A percentile compares a stretch with the other conserved stretches of the same genome.
phyloP scores from a whole-genome alignment of 768 basidiomycete species.

The Suillus americanus region DNA sequence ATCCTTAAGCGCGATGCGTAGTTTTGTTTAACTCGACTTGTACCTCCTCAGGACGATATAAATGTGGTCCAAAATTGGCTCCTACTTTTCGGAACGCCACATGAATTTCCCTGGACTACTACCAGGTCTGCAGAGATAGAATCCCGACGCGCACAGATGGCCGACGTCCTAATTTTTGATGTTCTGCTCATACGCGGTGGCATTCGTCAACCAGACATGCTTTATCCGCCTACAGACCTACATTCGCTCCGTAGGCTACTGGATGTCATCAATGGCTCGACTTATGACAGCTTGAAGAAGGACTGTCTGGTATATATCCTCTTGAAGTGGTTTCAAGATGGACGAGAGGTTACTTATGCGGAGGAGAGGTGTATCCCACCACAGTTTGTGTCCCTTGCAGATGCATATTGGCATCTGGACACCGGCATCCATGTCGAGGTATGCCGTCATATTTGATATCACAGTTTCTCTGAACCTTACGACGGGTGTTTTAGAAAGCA shows the following conservation, averaged over 20 bases:
- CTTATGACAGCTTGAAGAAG: conserved; percentile 76
- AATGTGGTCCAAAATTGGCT: conserved; percentile 23
- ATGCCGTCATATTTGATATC: conserved; percentile 28
- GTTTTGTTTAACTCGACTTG: background rate
- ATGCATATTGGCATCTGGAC: conserved; percentile 86
- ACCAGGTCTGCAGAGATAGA: conserved; percentile 58
- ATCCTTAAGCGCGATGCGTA: conserved; percentile 4
- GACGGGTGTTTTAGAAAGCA: conserved; percentile 48
- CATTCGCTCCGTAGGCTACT: conserved; percentile 56
- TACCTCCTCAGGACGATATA: conserved; percentile 16
- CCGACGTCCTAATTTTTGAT: conserved; percentile 71
- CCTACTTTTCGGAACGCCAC: conserved; percentile 49
- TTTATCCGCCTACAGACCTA: conserved; percentile 69
- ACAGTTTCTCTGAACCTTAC: background rate
- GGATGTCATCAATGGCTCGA: conserved; percentile 55
- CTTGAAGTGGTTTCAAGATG: conserved; percentile 76
- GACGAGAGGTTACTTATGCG: conserved; percentile 45
- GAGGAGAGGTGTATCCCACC: conserved; percentile 66
- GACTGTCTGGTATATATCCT: conserved; percentile 81
- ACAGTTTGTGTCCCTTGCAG: conserved; percentile 72
- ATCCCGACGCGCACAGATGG: conserved; percentile 57
- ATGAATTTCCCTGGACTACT: conserved; percentile 59
- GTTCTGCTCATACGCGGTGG: conserved; percentile 67
- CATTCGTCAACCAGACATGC: conserved; percentile 52
- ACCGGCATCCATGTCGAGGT: conserved; percentile 64